Base-by-base conservation (phyloP, 2,329 filamentous ascomycete genomes). In the Diaporthe velutina region DNA sequence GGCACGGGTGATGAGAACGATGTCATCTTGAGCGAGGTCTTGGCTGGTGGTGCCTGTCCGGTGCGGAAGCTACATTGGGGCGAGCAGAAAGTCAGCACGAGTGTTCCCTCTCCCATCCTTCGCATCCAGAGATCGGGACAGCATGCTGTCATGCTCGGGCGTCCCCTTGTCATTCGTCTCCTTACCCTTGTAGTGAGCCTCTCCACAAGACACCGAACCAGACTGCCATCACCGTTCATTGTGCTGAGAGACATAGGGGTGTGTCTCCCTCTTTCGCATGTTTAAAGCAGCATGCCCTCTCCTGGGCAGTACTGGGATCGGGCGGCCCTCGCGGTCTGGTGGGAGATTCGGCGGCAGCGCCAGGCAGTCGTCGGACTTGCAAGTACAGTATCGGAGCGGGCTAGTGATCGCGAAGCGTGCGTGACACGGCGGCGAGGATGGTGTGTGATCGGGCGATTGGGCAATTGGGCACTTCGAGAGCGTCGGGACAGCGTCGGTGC, bases 131-230 rank as follows among this genome's bases (percentile, higher is more conserved):
- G 45, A 30, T 64, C 22, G 30, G 40, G 55, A 50, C n/a, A 54
- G 61, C 30, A 38, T 38, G 45, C 64, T 17, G 42, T 40, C 30
- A 25, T 42, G n/a, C 45, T 35, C 33, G 45, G 45, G 17, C 33
- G 35, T 15, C 30, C 45, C 48, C 17, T 19, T 50, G 33, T 42
- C 57, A 22, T 76, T 76, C 68, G 73, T 12, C n/a, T 30, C 42
- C 81, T 78, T 88, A 92, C 91, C 86, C 90, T 89, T 77, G 89
- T 90, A 76, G 89, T 88, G 78, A 92, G 86, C 83, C 90, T 89
- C 82, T 91, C 90, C 80, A 92, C 90, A 78, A 92, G 86, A 82
- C 88, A 90, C 84, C 87, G 86, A 80, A 92, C 89, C 79, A 92
- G 86, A 83, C 87, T 86, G 80, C 88, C 87, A 82, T 91, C 89